Conservation (phyloP, 345 rosid genomes). For the Theobroma cacao region DNA sequence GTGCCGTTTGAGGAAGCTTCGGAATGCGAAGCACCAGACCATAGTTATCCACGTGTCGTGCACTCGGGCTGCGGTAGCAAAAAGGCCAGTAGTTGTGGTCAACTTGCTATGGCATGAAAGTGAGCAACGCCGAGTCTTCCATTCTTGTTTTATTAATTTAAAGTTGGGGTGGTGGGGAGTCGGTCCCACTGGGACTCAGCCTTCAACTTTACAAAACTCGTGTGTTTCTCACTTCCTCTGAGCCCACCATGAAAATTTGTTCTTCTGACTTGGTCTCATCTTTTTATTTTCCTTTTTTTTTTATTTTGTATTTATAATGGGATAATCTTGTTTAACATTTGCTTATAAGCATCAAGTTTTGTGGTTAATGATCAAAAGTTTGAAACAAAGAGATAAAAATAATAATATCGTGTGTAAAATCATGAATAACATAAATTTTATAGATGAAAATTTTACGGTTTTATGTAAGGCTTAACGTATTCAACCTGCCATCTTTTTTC, state of each 20-base stretch:
- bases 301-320: background rate
- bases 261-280: background rate
- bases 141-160: too few relatives aligned
- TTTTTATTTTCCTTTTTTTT: too few relatives aligned
- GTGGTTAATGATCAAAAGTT: too few relatives aligned
- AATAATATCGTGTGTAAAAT: too few relatives aligned
- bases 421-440: too few relatives aligned
- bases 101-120: background rate
- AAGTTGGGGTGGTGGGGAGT: background rate
- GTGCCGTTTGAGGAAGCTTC: background rate
- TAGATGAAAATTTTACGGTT: too few relatives aligned
- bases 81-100: background rate
- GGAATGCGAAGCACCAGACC: background rate
- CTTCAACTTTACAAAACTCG: background rate
- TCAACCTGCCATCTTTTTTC: too few relatives aligned
- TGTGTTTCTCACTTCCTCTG: slow-evolving; percentile 4
- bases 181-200: background rate
- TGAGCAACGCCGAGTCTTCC: background rate
- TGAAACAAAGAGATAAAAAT: too few relatives aligned
- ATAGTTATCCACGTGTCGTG: background rate
- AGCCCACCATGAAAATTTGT: slow-evolving; percentile 4
- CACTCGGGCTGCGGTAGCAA: background rate
- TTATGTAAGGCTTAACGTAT: too few relatives aligned
- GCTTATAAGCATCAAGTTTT: too few relatives aligned
- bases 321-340: background rate